phyloP scores from a whole-genome alignment of 805 yeast genomes.

The Ogataea methanolica region DNA sequence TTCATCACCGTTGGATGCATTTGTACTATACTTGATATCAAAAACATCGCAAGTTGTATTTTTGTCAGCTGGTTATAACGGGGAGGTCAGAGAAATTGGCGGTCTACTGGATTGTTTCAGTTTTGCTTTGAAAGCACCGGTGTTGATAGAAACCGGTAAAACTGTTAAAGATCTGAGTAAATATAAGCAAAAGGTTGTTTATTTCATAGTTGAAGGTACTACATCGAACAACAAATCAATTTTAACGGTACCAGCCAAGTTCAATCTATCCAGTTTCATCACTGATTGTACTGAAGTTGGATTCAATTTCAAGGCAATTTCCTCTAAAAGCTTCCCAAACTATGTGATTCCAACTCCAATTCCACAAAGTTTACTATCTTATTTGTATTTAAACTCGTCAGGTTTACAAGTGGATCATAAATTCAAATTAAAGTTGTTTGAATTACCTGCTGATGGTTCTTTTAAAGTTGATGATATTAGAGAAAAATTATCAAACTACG shows the following conservation, averaged over 20 bases:
- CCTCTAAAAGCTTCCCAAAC: constrained; percentile 35
- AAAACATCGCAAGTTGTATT: constrained; percentile 8
- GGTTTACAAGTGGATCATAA: constrained; percentile 9
- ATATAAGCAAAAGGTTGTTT: constrained; percentile 40
- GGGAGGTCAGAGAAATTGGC: constrained; percentile 8
- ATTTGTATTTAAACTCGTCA: constrained; percentile 8
- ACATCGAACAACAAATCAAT: constrained; percentile 79
- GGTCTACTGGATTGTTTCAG: constrained; percentile 9
- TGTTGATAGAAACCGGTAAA: not conserved
- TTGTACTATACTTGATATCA: constrained; percentile 25
- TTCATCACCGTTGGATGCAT: constrained; percentile 54
- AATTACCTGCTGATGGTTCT: constrained; percentile 3
- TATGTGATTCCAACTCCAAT: constrained; percentile 32
- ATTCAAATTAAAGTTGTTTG: constrained; percentile 22
- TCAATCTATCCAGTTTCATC: constrained; percentile 14
- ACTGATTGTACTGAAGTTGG: not conserved
- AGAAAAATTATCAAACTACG: constrained; percentile 35
- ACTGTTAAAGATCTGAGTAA: constrained; percentile 17
- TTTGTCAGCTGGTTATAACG: constrained; percentile 15
- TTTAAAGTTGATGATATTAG: constrained; percentile 14
- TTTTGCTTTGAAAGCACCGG: constrained; percentile 16
- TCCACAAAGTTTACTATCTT: constrained; percentile 16
- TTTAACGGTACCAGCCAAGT: constrained; percentile 45
- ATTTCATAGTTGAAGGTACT: constrained; percentile 74
- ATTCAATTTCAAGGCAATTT: constrained; percentile 32